Conservation (phyloP, 129 eudicot species). For the Flaveria sonorensis region DNA sequence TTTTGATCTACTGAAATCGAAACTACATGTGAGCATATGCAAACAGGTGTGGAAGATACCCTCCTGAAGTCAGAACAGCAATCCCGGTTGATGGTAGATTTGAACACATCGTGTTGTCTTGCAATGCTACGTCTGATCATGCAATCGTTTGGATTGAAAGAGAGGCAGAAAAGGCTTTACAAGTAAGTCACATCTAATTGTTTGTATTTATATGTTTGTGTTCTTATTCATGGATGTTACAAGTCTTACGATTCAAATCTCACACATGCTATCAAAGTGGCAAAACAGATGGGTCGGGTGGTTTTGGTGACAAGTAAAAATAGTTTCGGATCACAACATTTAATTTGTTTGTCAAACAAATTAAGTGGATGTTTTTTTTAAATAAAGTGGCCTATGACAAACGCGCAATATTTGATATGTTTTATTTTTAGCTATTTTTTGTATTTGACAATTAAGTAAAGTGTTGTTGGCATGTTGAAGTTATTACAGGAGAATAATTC, state of each 20-base stretch:
- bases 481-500: constrained; percentile 45
- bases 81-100: constrained; percentile 97
- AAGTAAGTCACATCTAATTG: constrained; percentile 35
- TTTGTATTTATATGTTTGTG: background rate
- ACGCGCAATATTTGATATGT: too few relatives aligned
- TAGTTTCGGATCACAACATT: too few relatives aligned
- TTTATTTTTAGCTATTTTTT: background rate
- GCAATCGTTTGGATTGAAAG: constrained; percentile 51
- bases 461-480: constrained; percentile 33
- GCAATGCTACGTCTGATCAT: constrained; percentile 59
- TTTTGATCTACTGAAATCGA: background rate
- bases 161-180: constrained; percentile 57
- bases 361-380: too few relatives aligned
- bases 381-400: too few relatives aligned
- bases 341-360: too few relatives aligned
- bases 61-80: constrained; percentile 85
- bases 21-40: background rate
- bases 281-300: background rate
- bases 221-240: background rate
- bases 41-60: constrained; percentile 75
- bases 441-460: background rate
- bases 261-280: background rate
- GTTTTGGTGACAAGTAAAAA: too few relatives aligned
- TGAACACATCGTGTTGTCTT: constrained; percentile 66
- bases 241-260: background rate